A percentile compares a stretch with the other conserved stretches of the same genome.
phyloP scores from a whole-genome alignment of 2,329 filamentous ascomycete species.

The Penicillium aurantiogriseum region DNA sequence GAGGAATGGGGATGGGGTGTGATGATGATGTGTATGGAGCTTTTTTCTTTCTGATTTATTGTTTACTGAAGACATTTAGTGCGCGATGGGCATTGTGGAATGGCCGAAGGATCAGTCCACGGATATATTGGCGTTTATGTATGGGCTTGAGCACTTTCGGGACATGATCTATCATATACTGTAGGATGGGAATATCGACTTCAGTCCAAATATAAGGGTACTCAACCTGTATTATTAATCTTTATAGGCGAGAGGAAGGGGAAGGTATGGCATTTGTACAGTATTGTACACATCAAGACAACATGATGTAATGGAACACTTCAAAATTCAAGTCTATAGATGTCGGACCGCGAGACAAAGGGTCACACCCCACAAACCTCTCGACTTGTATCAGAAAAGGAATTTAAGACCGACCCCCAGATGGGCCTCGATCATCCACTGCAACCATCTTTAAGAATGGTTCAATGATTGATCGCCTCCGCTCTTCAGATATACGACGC shows the following conservation, averaged over 20 bases:
- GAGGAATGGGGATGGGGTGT: background rate
- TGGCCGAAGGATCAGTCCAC: background rate
- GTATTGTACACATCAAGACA: background rate
- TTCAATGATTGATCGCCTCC: conserved; percentile 66
- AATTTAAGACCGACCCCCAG: conserved; percentile 26
- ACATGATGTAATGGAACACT: background rate
- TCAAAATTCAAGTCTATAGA: background rate
- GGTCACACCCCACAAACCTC: background rate
- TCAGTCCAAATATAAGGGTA: background rate
- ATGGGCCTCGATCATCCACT: conserved; percentile 36
- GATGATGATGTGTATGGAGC: background rate
- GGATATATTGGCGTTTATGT: background rate
- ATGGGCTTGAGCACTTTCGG: background rate
- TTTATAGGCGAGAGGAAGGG: background rate
- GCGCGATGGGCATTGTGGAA: background rate
- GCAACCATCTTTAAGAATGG: conserved; percentile 59
- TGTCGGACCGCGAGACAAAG: background rate
- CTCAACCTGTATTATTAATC: background rate
- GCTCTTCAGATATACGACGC: conserved; percentile 59
- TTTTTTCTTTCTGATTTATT: background rate
- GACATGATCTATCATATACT: background rate
- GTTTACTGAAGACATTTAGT: background rate
- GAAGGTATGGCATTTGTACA: background rate
- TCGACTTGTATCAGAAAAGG: background rate
- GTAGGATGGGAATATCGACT: background rate